A percentile compares a stretch with the other conserved stretches of the same genome.
These are phyloP conservation scores for Fusarium chlamydosporum DNA, from an alignment of 2,329 filamentous ascomycete species.

Conservation along the genomic window DNA sequence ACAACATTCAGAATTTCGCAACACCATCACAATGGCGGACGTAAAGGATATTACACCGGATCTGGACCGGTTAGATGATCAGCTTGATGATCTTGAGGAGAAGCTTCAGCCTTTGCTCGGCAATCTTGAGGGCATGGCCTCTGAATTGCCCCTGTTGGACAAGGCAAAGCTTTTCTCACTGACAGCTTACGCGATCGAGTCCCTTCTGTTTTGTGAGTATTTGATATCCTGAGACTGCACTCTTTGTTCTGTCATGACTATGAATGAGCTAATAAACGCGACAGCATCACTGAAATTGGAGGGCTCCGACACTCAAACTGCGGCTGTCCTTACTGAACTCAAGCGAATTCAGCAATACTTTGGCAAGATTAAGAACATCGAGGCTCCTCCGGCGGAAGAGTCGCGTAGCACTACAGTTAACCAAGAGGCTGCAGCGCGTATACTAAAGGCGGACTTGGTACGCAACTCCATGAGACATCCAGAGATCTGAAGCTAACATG, in stretches of 20 bases:
- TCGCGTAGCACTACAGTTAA: slow-evolving; percentile 72
- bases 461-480: slow-evolving; percentile 46
- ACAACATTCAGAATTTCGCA: slow-evolving; percentile 6
- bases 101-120: slow-evolving; percentile 80
- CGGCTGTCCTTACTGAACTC: slow-evolving; percentile 88
- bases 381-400: slow-evolving; percentile 65
- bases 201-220: slow-evolving; percentile 82
- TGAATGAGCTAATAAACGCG: slow-evolving; percentile 8
- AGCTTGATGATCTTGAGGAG: slow-evolving; percentile 84
- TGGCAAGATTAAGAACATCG: slow-evolving; percentile 85
- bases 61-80: slow-evolving; percentile 79
- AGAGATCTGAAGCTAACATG: slow-evolving; percentile 33
- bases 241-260: not conserved
- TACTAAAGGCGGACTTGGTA: slow-evolving; percentile 86
- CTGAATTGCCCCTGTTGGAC: slow-evolving; percentile 90
- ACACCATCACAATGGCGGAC: slow-evolving; percentile 55
- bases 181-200: slow-evolving; percentile 89
- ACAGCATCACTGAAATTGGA: slow-evolving; percentile 81
- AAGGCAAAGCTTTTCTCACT: slow-evolving; percentile 95
- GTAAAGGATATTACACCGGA: slow-evolving; percentile 73
- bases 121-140: slow-evolving; percentile 75
- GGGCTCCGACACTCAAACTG: slow-evolving; percentile 83
- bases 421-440: slow-evolving; percentile 82
- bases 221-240: no score
- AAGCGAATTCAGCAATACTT: slow-evolving; percentile 92